Evolutionary conservation across 371 early-diverging fungal genomes (phyloP), one percentile per base, ranked within the genome.

Genomic region (Actinomucor elegans): DNA sequence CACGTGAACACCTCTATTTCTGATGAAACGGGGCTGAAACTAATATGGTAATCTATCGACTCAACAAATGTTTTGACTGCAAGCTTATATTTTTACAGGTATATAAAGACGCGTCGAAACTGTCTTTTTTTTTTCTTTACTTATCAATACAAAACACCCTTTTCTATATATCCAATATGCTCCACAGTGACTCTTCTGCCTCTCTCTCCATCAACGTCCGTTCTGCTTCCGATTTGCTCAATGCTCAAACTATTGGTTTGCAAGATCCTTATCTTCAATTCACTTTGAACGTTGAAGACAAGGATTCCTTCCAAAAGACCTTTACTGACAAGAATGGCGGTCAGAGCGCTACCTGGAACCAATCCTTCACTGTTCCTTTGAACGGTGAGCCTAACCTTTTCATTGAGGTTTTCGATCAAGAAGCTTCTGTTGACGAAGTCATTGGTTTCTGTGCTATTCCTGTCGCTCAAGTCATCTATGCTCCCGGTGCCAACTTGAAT

Each of bases 391-490:
- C 73, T 27, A 72, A 81, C 34, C 69, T 84, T 21, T 84, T 52
- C 43, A 53, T 84, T 32, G 84, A 84, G 67, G 72, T 84, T 33
- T 65, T 80, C 61, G 78, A 84, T 43, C 66, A 80, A 55, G 84
- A 80, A 44, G 50, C 42, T 9, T 67, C 73, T 18, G 67, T 62
- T 12, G 68, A 76, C 32, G 76, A 75, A 48, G 64, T 77, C 24
- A 80, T 84, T 48, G 84, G 80, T 59, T 84, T 84, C 59, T 73
- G 75, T 43, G 81, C 84, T 26, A 81, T 84, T 41, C 81, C 84
- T 42, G 66, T 84, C 48, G 73, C 72, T 55, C 80, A 77, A 51
- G 66, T 77, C 24, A 71, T 80, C 49, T 64, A 75, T 24, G 69
- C 78, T 18, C 77, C 69, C 15, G 79, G 79, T 27, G 80, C 69